Conservation (phyloP, 2,329 filamentous ascomycete species). For the Aspergillus hortae region DNA sequence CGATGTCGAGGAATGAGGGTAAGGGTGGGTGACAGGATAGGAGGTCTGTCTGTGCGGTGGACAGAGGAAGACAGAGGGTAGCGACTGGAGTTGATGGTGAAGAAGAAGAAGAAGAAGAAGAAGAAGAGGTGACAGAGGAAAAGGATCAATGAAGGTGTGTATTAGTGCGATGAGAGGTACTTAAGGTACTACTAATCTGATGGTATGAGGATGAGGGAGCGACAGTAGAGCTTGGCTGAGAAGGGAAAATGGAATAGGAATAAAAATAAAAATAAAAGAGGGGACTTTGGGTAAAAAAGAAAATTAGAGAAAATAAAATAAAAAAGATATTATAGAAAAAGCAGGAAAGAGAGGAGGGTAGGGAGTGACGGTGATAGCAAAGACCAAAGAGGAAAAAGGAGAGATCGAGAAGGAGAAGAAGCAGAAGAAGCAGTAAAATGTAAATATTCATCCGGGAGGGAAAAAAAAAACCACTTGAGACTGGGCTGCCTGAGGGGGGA, state of each 20-base stretch:
- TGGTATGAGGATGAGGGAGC: slow-evolving; percentile 5
- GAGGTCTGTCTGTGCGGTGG: background rate
- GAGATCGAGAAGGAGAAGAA: slow-evolving; percentile 15
- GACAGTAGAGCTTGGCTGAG: slow-evolving; percentile 9
- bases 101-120: background rate
- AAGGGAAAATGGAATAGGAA: slow-evolving; percentile 12
- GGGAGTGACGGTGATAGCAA: slow-evolving; percentile 19
- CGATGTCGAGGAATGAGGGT: background rate
- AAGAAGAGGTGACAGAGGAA: slow-evolving; percentile 2
- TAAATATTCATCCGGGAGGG: slow-evolving; percentile 5
- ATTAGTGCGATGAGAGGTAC: slow-evolving; percentile 1
- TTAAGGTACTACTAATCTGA: slow-evolving; percentile 1
- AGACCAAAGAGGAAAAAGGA: slow-evolving; percentile 15
- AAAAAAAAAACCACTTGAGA: slow-evolving; percentile 6
- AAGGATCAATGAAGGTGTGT: slow-evolving; percentile 5
- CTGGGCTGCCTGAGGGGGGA: slow-evolving; percentile 7
- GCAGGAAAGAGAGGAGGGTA: slow-evolving; percentile 16
- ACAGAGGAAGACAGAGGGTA: background rate
- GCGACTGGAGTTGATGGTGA: background rate
- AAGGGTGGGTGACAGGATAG: background rate
- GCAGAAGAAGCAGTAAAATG: slow-evolving; percentile 17
- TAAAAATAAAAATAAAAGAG: slow-evolving; percentile 2
- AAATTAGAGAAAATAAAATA: slow-evolving; percentile 16
- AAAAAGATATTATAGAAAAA: slow-evolving; percentile 14
- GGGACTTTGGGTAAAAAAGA: slow-evolving; percentile 9